Percentiles rank a stretch among this genome's conserved stretches.
phyloP scores from a whole-genome alignment of 345 rosid species.

The Conringia planisiliqua region DNA sequence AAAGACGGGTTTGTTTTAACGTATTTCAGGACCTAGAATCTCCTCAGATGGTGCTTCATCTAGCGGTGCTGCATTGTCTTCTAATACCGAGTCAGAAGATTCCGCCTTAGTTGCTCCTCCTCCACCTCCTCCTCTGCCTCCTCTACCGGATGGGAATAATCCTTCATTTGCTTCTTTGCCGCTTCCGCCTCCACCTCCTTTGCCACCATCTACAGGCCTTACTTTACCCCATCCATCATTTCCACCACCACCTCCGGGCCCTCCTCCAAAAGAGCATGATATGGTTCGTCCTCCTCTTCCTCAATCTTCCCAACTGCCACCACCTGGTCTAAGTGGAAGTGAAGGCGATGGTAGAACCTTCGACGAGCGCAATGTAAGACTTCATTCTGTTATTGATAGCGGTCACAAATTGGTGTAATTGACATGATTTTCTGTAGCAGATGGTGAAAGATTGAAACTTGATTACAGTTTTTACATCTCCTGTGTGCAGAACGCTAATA shows the following conservation, averaged over 20 bases:
- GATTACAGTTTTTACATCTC: constrained; percentile 7
- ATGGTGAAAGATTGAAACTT: neutral
- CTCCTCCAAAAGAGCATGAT: constrained; percentile 69
- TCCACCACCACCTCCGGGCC: constrained; percentile 95
- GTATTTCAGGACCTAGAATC: constrained; percentile 68
- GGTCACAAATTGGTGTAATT: neutral
- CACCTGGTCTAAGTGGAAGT: constrained; percentile 50
- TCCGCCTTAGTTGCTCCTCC: constrained; percentile 38
- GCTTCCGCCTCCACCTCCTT: constrained; percentile 77
- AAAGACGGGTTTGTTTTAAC: neutral
- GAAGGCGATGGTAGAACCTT: constrained; percentile 44
- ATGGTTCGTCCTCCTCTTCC: constrained; percentile 50
- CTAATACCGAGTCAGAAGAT: constrained; percentile 59
- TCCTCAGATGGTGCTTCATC: constrained; percentile 67
- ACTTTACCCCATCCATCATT: constrained; percentile 61
- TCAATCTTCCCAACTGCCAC: constrained; percentile 55
- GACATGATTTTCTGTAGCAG: neutral
- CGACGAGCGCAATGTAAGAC: constrained; percentile 47
- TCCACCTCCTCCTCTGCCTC: constrained; percentile 60
- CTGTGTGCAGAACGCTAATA: constrained; percentile 41
- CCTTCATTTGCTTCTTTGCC: constrained; percentile 57
- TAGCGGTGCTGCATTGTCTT: constrained; percentile 56
- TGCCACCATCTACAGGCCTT: constrained; percentile 66
- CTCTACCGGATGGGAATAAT: constrained; percentile 57
- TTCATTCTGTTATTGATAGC: neutral